Conservation (phyloP, 495 filamentous ascomycete genomes). For the Annulohypoxylon stygium region DNA sequence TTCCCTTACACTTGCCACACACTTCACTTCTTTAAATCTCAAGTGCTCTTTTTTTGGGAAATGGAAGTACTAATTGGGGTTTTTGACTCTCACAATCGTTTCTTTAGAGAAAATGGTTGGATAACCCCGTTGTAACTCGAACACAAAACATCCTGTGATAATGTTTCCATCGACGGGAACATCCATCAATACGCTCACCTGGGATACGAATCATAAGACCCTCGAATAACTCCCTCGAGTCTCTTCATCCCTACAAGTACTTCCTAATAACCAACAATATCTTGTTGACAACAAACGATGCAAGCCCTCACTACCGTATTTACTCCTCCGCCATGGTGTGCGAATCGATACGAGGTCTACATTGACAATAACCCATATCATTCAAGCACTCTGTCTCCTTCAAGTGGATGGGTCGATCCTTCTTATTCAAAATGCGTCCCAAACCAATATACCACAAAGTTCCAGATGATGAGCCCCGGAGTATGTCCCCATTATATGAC, state of each 20-base stretch:
- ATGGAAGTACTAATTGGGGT: neutral
- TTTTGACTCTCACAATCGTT: neutral
- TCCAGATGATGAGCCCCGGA: slow-evolving; percentile 45
- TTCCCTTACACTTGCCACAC: neutral
- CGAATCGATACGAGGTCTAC: slow-evolving; percentile 41
- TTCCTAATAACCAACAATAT: neutral
- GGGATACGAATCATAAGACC: neutral
- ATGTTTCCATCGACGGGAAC: neutral
- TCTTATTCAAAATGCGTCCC: slow-evolving; percentile 47
- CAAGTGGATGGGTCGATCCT: slow-evolving; percentile 46
- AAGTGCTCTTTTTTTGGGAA: neutral
- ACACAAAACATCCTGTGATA: neutral
- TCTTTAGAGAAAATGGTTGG: neutral
- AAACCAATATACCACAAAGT: slow-evolving; percentile 31
- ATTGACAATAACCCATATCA: slow-evolving; percentile 35
- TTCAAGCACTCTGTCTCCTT: slow-evolving; percentile 38
- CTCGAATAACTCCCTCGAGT: neutral
- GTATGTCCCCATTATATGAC: slow-evolving; percentile 47
- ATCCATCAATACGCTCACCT: neutral
- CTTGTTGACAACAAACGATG: slow-evolving; percentile 13
- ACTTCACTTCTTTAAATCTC: neutral
- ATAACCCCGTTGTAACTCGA: neutral
- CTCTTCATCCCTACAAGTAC: neutral
- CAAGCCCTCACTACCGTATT: slow-evolving; percentile 46
- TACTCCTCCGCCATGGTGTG: slow-evolving; percentile 43